Conservation (phyloP, 345 rosid species). For the Euphorbia lathyris region DNA sequence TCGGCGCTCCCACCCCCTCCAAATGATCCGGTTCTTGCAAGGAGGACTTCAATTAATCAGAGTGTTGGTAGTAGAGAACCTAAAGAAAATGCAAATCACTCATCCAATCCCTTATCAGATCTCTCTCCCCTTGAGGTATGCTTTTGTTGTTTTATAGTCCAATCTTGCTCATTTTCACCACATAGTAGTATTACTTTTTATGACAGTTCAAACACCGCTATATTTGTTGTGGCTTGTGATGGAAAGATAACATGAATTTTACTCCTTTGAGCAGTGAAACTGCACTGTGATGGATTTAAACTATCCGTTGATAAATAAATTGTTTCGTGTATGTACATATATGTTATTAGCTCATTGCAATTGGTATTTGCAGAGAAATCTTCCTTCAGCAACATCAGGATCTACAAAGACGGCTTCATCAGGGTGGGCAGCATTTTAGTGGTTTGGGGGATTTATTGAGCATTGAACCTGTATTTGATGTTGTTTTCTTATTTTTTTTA, state of each 20-base stretch:
- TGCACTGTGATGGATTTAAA: neutral
- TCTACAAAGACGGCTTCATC: conserved; percentile 61
- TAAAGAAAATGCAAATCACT: conserved; percentile 36
- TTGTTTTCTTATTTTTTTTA: conserved; percentile 1
- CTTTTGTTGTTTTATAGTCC: neutral
- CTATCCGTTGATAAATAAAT: neutral
- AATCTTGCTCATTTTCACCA: neutral
- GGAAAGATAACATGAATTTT: neutral
- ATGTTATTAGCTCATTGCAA: conserved; percentile 6
- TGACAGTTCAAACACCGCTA: neutral
- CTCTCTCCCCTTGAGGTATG: conserved; percentile 77
- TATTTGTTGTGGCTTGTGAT: neutral
- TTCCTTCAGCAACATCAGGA: conserved; percentile 63
- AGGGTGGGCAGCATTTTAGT: conserved; percentile 97
- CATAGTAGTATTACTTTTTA: neutral
- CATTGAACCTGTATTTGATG: conserved; percentile 25
- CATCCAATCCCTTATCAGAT: conserved; percentile 59
- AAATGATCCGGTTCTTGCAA: conserved; percentile 67
- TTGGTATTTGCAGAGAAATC: conserved; percentile 60
- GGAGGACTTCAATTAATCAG: conserved; percentile 38
- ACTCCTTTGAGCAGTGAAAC: neutral
- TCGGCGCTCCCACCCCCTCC: conserved; percentile 94
- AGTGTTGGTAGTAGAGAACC: conserved; percentile 23
- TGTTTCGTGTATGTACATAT: neutral
- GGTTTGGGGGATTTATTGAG: conserved; percentile 15